Conservation (phyloP, 352 stramenopile species). For the Phytophthora pinifolia region DNA sequence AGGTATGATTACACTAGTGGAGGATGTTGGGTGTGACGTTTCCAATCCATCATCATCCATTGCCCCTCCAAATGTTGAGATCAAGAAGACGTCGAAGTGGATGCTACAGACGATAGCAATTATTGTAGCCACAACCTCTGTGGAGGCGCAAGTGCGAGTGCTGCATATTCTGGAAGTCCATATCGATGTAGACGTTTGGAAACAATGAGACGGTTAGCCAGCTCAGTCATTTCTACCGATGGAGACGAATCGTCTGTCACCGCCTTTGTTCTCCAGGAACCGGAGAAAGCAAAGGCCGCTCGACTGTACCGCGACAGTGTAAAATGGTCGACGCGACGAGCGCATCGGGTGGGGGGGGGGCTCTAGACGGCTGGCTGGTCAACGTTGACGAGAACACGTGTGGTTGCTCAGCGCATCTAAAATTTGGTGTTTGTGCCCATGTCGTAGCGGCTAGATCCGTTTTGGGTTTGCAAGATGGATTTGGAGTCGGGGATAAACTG, state of each 20-base stretch:
- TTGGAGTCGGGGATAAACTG: slow-evolving; percentile 1
- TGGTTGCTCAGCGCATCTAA: slow-evolving; percentile 1
- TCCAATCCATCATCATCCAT: too few species aligned
- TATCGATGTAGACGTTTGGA: not conserved
- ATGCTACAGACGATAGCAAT: too few species aligned
- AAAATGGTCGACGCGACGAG: not conserved
- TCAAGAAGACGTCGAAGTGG: too few species aligned
- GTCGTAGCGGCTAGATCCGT: slow-evolving; percentile 3
- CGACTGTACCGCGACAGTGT: slow-evolving; percentile 8
- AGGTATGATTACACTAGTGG: too few species aligned
- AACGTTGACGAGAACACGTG: not conserved
- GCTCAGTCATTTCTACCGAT: not conserved
- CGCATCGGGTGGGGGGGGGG: not conserved
- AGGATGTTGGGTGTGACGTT: too few species aligned
- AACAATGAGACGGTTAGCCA: slow-evolving; percentile 3
- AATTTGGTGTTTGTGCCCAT: slow-evolving; percentile 9
- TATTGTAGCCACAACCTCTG: too few species aligned
- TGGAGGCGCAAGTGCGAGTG: not conserved
- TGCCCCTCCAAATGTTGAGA: too few species aligned
- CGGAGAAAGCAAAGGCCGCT: slow-evolving; percentile 1
- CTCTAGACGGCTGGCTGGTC: not conserved
- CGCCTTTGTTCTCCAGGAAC: not conserved
- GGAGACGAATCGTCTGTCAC: not conserved
- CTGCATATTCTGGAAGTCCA: slow-evolving; percentile 16
- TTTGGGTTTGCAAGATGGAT: not conserved